Conservation (phyloP, 257 asterid genomes). For the Lavandula angustifolia region DNA sequence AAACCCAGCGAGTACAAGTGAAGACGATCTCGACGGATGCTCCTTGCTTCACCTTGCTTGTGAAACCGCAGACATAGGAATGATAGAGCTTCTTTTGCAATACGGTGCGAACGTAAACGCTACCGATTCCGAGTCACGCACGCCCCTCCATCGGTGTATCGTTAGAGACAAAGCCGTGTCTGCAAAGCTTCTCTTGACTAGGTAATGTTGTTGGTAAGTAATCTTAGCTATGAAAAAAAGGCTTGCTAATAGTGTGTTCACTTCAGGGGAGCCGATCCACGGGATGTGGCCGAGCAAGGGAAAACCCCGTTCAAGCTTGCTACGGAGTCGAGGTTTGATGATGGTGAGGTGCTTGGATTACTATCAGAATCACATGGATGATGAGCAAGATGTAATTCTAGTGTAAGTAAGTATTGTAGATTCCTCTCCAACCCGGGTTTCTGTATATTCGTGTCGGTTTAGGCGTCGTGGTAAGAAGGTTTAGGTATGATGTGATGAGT, state of each 20-base stretch:
- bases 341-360: conserved; percentile 65
- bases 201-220: conserved; percentile 43
- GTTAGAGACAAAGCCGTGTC: conserved; percentile 57
- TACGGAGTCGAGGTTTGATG: conserved; percentile 62
- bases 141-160: conserved; percentile 81
- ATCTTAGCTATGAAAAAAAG: background rate
- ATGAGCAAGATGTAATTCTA: conserved; percentile 18
- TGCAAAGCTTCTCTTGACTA: conserved; percentile 81
- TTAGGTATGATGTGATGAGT: too few species aligned
- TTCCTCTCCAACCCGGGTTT: too few species aligned
- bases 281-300: conserved; percentile 63
- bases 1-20: conserved; percentile 49
- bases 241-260: background rate
- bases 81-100: conserved; percentile 95
- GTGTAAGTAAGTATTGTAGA: too few species aligned
- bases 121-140: conserved; percentile 64
- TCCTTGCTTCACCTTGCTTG: conserved; percentile 93
- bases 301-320: conserved; percentile 60
- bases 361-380: conserved; percentile 54
- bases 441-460: too few species aligned
- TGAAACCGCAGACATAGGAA: conserved; percentile 88
- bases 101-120: conserved; percentile 86
- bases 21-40: conserved; percentile 62
- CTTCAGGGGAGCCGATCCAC: conserved; percentile 91
- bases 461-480: too few species aligned